Conservation (phyloP, 1,284 basidiomycete species). For the Ganoderma sinense region DNA sequence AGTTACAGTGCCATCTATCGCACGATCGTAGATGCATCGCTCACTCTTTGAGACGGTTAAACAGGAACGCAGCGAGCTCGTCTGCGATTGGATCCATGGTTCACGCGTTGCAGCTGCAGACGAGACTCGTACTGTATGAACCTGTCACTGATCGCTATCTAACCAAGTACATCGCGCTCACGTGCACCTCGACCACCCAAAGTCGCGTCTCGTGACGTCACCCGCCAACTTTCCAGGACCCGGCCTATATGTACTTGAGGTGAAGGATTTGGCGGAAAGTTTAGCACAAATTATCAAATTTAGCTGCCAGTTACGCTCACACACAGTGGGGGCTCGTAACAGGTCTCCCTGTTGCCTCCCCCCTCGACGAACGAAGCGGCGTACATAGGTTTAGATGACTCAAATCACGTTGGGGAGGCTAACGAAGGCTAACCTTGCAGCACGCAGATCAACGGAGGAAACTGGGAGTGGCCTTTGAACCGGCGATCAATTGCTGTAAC, state of each 20-base stretch:
- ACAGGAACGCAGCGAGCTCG: conserved; percentile 41
- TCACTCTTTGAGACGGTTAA: conserved; percentile 40
- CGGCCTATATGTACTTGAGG: no score
- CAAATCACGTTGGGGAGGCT: background rate
- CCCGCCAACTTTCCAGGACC: background rate
- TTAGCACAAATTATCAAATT: no score
- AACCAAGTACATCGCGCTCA: conserved; percentile 8
- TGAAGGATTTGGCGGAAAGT: no score
- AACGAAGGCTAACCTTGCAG: background rate
- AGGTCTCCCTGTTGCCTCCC: no score
- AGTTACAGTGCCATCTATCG: background rate
- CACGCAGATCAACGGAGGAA: background rate
- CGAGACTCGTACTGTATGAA: background rate
- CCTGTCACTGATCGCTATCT: conserved; percentile 22
- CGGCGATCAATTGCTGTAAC: background rate
- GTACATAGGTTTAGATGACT: no score
- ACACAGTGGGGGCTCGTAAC: background rate
- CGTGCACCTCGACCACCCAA: conserved; percentile 19
- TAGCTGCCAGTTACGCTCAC: background rate
- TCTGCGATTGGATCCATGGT: conserved; percentile 45
- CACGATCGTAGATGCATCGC: conserved; percentile 2
- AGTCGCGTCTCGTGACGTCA: background rate
- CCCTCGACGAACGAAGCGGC: no score
- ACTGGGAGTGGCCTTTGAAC: background rate
- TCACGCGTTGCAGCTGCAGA: background rate